Evolutionary conservation across 2,329 filamentous ascomycete species (phyloP), one percentile per base, ranked within the genome.

Genomic region (Hysterium pulicare): DNA sequence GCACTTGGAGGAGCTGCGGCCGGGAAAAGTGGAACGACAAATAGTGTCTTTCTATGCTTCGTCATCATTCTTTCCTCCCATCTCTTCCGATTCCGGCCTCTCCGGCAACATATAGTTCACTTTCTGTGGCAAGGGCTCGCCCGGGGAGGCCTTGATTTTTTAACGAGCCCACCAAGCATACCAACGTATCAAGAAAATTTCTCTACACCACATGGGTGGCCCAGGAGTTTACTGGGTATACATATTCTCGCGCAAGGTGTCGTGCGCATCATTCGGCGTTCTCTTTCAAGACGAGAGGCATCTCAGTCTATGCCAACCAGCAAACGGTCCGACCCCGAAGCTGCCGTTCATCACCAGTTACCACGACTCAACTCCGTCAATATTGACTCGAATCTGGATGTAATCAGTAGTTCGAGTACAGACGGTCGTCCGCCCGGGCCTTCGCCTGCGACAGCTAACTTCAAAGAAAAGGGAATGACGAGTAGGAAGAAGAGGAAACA

Each of bases 401-500:
- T 72, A 48, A 57, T 62, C n/a, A 65, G 53, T 45, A 64, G 59
- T 39, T 61, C 64, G 37, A 72, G 65, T 53, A 68, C 66, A 46
- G 73, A 76, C 52, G 71, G 70, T 58, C 72, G 70, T 59, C 74
- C 67, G 59, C 75, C 71, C 31, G 72, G 70, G 47, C 71, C 69
- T 59, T 67, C 78, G 61, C 72, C 76, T 20, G 69, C 71, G 41
- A 54, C 70, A 42, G 74, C 75, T 55, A 74, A 78, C 40, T 71
- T 66, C 61, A 81, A 72, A 67, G 77, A 77, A 66, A 81, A 71
- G 68, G 62, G 79, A 71, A 72, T 82, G 61, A 71, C 69, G 51
- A 66, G 78, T 50, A 94, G 93, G 70, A 93, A 89, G 72, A 86
- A 87, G 71, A 82, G 86, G 70, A 91, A 93, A 71, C 89, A 95